Evolutionary conservation across 352 stramenopile genomes (phyloP).

Genomic region (Phytophthora meadii): DNA sequence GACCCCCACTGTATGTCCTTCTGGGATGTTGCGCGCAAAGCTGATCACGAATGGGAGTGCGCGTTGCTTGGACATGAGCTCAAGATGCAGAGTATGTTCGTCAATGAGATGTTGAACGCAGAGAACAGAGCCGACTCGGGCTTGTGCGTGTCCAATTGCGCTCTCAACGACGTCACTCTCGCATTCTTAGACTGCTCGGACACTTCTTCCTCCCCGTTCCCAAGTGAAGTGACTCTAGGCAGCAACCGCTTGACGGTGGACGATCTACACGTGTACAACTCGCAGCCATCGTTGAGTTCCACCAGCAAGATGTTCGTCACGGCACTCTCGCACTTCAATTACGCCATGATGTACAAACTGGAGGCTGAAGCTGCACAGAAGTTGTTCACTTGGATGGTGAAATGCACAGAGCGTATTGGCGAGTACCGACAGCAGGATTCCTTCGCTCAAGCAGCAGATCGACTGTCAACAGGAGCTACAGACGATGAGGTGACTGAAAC

Average conservation of each 20-base stretch:
- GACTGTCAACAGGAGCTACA: slow-evolving; percentile 27
- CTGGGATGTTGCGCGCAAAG: slow-evolving; percentile 60
- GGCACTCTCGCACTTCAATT: slow-evolving; percentile 60
- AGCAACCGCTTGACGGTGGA: slow-evolving; percentile 45
- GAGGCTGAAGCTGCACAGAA: slow-evolving; percentile 34
- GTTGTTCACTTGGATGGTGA: slow-evolving; percentile 63
- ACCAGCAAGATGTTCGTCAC: slow-evolving; percentile 62
- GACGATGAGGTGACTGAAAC: slow-evolving; percentile 7
- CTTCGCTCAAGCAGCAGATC: slow-evolving; percentile 48
- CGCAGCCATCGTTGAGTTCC: slow-evolving; percentile 58
- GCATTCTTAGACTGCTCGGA: slow-evolving; percentile 38
- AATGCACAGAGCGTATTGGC: slow-evolving; percentile 56
- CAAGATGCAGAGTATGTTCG: slow-evolving; percentile 67
- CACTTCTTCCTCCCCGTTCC: slow-evolving; percentile 24
- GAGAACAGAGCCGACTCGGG: slow-evolving; percentile 37
- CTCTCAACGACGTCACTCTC: slow-evolving; percentile 55
- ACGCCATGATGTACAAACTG: slow-evolving; percentile 73
- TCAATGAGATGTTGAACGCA: slow-evolving; percentile 63
- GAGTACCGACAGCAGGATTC: slow-evolving; percentile 47
- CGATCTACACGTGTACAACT: slow-evolving; percentile 63
- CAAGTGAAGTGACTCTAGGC: slow-evolving; percentile 20
- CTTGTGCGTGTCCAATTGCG: slow-evolving; percentile 47
- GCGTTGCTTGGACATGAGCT: slow-evolving; percentile 57
- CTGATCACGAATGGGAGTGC: slow-evolving; percentile 57
- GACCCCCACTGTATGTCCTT: slow-evolving; percentile 41